Base-by-base conservation (phyloP, 768 basidiomycete species). In the Lyophyllum decastes region DNA sequence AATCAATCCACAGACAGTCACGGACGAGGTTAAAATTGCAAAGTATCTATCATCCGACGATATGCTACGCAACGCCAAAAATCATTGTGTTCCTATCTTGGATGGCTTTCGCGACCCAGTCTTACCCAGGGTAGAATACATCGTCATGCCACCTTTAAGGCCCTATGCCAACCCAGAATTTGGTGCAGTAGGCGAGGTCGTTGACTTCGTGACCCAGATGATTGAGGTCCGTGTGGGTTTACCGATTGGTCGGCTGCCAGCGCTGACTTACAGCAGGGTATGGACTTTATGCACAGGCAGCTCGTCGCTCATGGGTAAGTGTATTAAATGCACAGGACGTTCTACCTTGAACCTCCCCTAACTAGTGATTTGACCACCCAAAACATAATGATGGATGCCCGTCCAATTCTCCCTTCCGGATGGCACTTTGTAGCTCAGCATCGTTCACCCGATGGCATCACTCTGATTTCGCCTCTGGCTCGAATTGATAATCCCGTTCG, bases 381-480 rank as follows among this genome's bases (percentile, higher is more conserved):
- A 19, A 72, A 75, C 56, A 73, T 76, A 52, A 73, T 76, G 73
- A 75, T 76, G 72, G 73, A 76, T 27, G 71, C 68, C 1, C 64
- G 65, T 41, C 52, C 70, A 1, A 65, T 73, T 33, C 57, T 71
- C 40, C 73, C 73, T 1, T 61, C 68, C 2, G 73, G 72, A 16
- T 74, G 72, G 72, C 75, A 73, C 55, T 71, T 72, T 46, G 70
- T 73, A 9, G 62, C 68, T 1, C 61, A 68, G 48, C 61, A 69
- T 41, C 67, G 55, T 34, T 61, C 74, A 17, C 66, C 66, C 0
- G 75, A 77, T 52, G 73, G 69, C 2, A 58, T 72, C 17, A 63
- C 68, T 0, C 58, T 62, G 2, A 50, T 75, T 14, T 48, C 52
- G 12, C 71, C 72, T 0, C 59, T 72, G 8, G 60, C 70, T 1